phyloP scores from a whole-genome alignment of 352 stramenopile species.

The Pythium biforme region DNA sequence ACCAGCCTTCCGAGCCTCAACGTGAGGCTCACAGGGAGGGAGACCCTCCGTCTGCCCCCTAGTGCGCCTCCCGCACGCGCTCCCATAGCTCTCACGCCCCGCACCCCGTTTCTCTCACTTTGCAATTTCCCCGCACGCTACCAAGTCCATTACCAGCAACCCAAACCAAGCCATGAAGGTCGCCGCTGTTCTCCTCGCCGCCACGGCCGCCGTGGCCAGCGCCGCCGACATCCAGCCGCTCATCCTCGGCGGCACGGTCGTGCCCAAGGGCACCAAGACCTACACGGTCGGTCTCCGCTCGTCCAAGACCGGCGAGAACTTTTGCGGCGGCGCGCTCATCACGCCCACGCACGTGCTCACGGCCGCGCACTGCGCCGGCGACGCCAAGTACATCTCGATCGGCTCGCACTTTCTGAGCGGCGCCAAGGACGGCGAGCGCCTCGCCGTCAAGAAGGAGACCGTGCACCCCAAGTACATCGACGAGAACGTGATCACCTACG shows the following conservation, averaged over 20 bases:
- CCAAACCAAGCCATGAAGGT: neutral
- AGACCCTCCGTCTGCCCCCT: no score
- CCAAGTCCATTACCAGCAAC: neutral
- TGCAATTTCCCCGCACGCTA: slow-evolving; percentile 9
- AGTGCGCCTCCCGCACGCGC: no score
- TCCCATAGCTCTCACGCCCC: no score
- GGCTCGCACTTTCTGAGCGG: slow-evolving; percentile 53
- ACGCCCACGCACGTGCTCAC: slow-evolving; percentile 38
- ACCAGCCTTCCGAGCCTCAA: neutral
- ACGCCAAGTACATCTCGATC: slow-evolving; percentile 43
- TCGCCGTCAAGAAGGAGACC: slow-evolving; percentile 4
- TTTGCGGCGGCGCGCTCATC: slow-evolving; percentile 44
- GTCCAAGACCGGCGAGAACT: slow-evolving; percentile 3
- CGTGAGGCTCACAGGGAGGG: no score
- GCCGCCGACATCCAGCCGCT: slow-evolving; percentile 25
- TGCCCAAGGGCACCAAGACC: slow-evolving; percentile 36
- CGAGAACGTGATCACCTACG: slow-evolving; percentile 3
- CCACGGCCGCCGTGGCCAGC: neutral
- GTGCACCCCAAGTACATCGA: neutral
- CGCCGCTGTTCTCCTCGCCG: neutral
- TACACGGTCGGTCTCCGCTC: slow-evolving; percentile 26
- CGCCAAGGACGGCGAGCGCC: slow-evolving; percentile 39
- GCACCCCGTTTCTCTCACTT: neutral
- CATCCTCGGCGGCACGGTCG: slow-evolving; percentile 45
- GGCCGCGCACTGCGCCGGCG: slow-evolving; percentile 44